A percentile compares a stretch with the other conserved stretches of the same genome.
phyloP scores from a whole-genome alignment of 2,329 filamentous ascomycete genomes.

The Fusarium lyarnte region DNA sequence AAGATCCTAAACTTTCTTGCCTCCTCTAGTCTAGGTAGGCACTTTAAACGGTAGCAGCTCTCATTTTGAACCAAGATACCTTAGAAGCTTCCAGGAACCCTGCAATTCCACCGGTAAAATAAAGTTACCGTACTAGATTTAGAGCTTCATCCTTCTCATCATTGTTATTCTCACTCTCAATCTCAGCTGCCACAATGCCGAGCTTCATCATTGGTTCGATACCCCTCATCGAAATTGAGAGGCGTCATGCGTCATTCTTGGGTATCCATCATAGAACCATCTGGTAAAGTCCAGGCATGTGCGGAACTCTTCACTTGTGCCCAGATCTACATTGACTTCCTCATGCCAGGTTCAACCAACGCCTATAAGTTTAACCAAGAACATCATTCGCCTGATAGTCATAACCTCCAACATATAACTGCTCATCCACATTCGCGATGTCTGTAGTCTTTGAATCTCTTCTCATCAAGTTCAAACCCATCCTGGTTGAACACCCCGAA shows the following conservation, averaged over 20 bases:
- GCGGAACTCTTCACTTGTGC: background rate
- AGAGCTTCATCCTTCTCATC: background rate
- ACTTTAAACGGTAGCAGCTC: background rate
- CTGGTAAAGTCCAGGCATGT: slow-evolving; percentile 7
- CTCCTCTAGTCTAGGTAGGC: background rate
- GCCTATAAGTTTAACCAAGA: background rate
- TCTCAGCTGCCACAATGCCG: background rate
- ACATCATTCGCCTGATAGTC: background rate
- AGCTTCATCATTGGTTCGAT: slow-evolving; percentile 26
- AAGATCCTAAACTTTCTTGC: background rate
- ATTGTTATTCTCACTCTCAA: background rate
- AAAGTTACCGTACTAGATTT: background rate
- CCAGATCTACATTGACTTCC: slow-evolving; percentile 3
- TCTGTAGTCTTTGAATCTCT: slow-evolving; percentile 45
- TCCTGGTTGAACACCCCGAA: slow-evolving; percentile 38
- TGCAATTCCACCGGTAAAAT: background rate
- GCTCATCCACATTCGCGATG: slow-evolving; percentile 32
- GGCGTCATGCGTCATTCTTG: slow-evolving; percentile 10
- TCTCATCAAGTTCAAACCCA: slow-evolving; percentile 47
- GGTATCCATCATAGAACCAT: slow-evolving; percentile 20
- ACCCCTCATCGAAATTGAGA: slow-evolving; percentile 17
- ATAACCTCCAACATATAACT: background rate
- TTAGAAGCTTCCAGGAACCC: slow-evolving; percentile 16
- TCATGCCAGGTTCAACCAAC: background rate
- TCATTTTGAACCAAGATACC: background rate